Evolutionary conservation across 2,329 filamentous ascomycete species (phyloP), one percentile per base, ranked within the genome.

Genomic region (Ceratocystis lukuohia): DNA sequence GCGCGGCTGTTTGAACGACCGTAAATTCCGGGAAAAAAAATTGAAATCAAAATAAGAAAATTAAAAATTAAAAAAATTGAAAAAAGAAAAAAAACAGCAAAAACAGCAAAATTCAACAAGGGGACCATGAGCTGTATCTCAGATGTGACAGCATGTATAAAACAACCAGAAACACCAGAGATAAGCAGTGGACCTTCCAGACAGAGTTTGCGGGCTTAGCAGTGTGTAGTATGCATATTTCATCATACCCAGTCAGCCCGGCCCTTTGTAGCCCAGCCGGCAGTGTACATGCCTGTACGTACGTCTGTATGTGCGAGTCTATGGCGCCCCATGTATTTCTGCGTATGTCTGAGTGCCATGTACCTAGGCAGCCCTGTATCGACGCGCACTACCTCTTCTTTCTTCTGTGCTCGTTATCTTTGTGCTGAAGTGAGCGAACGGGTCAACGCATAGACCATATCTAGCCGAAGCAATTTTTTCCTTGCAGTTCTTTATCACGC

Each of bases 381-480:
- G 10, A 41, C 37, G 3, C 37, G 37, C 37, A 41, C 37, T 41
- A 41, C 25, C 20, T 56, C n/a, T 8, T 30, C 25, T 56, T 25
- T 56, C 25, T 56, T 15, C 50, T 56, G 46, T 48, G 46, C 20
- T 56, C 20, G 50, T 56, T 56, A 56, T 56, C 50, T 25, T 3
- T 15, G 5, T 30, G 50, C 50, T 30, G 10, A 56, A 56, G 37
- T 41, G 37, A 15, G 37, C 46, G 50, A 56, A 56, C 50, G 50
- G 50, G 50, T 56, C 50, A 25, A 56, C 50, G 50, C 50, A 56
- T 56, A 25, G 50, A 25, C 25, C 50, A 56, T 5, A 56, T 56
- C 50, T 56, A 56, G 50, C 50, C 50, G 50, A 56, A 30, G 50
- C 20, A 56, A 56, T 56, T 56, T 56, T 56, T 56, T 56, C 50